Base-by-base conservation (phyloP, 2,329 filamentous ascomycete species). In the Colletotrichum truncatum region DNA sequence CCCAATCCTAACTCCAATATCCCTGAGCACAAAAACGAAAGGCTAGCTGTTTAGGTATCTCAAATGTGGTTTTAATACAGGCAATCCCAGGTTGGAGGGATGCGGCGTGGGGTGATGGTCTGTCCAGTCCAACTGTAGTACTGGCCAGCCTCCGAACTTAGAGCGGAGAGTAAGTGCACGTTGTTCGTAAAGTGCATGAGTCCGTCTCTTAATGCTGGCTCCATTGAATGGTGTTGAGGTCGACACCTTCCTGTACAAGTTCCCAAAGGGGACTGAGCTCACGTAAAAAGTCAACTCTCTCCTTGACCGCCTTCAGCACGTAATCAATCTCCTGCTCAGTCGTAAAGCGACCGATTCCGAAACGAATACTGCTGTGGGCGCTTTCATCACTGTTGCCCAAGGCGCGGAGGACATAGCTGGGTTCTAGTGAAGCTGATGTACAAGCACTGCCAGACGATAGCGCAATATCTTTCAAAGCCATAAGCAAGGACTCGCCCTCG, bases 391-490 rank as follows among this genome's bases (percentile, higher is more conserved):
- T 98, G 84, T 92, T 98, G 64, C 96, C 96, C 16, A 99, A 86
- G 4, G 96, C 96, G 62, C 96, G 90, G 28, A 99, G 87, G 48
- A 99, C 96, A 77, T 99, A 99, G 77, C 93, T 97, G 14, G 96
- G 96, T 78, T 99, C 96, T 32, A 99, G 84, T 1, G 96, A 99
- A 0, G 96, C 96, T 4, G 95, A 98, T 2, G 96, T 99, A 81
- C 96, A 99, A 6, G 96, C 96, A 74, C 94, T 98, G 62, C 96
- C 96, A 0, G 96, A 99, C 6, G 95, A 98, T 34, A 99, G 84
- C 0, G 96, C 96, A 78, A 99, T 98, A 72, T 99, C 96, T 81
- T 99, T 99, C 46, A 99, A 83, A 0, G 96, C 96, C 96, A 99
- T 99, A 68, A 99, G 86, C 1, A 99, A 90, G 3, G 96, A 98